Evolutionary conservation across 768 basidiomycete species (phyloP), one percentile per base, ranked within the genome.

Genomic region (Leccinum rimulosum): DNA sequence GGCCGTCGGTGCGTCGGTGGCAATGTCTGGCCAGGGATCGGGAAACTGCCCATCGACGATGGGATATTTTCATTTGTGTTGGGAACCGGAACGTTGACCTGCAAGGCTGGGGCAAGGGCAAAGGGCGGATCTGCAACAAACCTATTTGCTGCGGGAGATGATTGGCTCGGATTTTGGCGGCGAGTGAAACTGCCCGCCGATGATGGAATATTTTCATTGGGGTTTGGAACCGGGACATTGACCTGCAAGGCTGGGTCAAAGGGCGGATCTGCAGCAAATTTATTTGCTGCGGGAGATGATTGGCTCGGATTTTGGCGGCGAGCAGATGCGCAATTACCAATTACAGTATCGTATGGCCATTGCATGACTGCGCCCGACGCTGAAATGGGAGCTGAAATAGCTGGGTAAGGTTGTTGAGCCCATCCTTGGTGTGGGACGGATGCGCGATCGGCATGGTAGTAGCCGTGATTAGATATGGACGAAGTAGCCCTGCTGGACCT

Each of bases 381-480:
- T 12, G 58, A 17, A 22, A 35, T 19, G 0, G 54, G 25, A 27
- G 58, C n/a, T 3, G 58, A n/a, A 40, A 58, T 25, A 2, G 55
- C 33, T 6, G 40, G 10, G 15, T 58, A 33, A 22, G 47, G 28
- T 6, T 2, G 52, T 25, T 50, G 60, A 36, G 10, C 25, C 57
- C 58, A 55, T 45, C 19, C 65, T 17, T 54, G 60, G 19, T 50
- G 54, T 4, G 48, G 63, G 50, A 45, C 27, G 19, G 19, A 49
- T 15, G 58, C 27, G 15, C 53, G 68, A 70, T 67, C 55, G 38
- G 61, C 25, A 52, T 55, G 61, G 7, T 49, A 53, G 67, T 66
- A 61, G 17, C 60, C 60, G 14, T 70, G 60, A 35, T 54, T 48
- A 36, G 58, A 61, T 54, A 49, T 17, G 12, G 61, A 52, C 48